Conservation (phyloP, 805 yeast species). For the Metschnikowia bowlesiae region DNA sequence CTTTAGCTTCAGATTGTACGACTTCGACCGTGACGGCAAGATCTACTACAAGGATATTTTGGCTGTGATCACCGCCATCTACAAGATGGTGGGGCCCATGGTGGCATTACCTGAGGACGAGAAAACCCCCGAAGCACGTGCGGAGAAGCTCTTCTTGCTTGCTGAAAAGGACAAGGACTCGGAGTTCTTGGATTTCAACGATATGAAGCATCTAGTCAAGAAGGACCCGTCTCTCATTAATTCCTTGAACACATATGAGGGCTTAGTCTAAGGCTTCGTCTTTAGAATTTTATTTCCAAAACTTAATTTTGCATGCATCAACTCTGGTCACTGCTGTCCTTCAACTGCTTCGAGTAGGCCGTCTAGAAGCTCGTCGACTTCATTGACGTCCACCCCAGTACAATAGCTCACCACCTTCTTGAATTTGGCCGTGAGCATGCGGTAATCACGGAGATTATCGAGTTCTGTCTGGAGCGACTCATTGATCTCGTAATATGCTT, state of each 20-base stretch:
- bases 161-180: slow-evolving; percentile 70
- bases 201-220: slow-evolving; percentile 77
- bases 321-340: slow-evolving; percentile 41
- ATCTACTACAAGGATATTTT: slow-evolving; percentile 76
- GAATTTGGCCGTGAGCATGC: slow-evolving; percentile 55
- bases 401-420: slow-evolving; percentile 85
- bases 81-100: slow-evolving; percentile 95
- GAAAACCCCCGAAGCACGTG: slow-evolving; percentile 84
- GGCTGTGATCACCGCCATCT: slow-evolving; percentile 74
- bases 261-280: slow-evolving; percentile 48
- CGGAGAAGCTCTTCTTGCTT: slow-evolving; percentile 69
- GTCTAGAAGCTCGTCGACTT: slow-evolving; percentile 76
- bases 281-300: background rate
- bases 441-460: slow-evolving; percentile 43
- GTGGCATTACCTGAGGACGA: slow-evolving; percentile 86
- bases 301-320: background rate
- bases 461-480: slow-evolving; percentile 50
- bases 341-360: slow-evolving; percentile 89
- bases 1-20: slow-evolving; percentile 90
- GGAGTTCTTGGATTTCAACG: slow-evolving; percentile 65
- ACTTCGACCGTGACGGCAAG: slow-evolving; percentile 72
- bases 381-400: slow-evolving; percentile 78
- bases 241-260: slow-evolving; percentile 77
- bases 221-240: slow-evolving; percentile 71
- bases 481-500: slow-evolving; percentile 75